phyloP scores from a whole-genome alignment of 495 filamentous ascomycete species.

The Hypoxylon crocopeplum region DNA sequence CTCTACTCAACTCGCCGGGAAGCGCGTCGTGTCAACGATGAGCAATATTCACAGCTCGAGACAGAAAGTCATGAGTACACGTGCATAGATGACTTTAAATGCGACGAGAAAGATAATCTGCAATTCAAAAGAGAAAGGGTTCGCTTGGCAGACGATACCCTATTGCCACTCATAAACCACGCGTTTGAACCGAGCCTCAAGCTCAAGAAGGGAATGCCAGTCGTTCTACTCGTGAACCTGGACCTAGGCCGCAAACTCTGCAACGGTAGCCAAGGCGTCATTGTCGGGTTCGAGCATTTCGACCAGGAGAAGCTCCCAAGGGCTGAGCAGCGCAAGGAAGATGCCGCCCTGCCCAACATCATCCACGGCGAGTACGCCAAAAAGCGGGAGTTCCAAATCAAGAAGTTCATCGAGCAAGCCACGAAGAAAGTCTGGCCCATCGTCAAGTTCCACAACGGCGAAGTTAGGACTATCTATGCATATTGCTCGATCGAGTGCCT shows the following conservation, averaged over 20 bases:
- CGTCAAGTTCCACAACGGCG: slow-evolving; percentile 69
- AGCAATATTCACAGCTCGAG: slow-evolving; percentile 47
- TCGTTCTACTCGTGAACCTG: slow-evolving; percentile 95
- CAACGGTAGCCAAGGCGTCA: slow-evolving; percentile 87
- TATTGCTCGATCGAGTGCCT: slow-evolving; percentile 56
- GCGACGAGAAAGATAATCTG: slow-evolving; percentile 63
- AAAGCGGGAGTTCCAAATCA: slow-evolving; percentile 48
- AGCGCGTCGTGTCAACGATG: slow-evolving; percentile 49
- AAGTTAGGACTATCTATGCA: slow-evolving; percentile 49
- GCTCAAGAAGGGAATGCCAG: slow-evolving; percentile 86
- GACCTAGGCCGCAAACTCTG: slow-evolving; percentile 74
- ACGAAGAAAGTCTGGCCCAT: slow-evolving; percentile 67
- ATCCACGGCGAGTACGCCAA: slow-evolving; percentile 47
- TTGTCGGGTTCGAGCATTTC: slow-evolving; percentile 76
- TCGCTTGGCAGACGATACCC: neutral
- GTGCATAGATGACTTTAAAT: slow-evolving; percentile 72
- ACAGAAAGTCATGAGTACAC: slow-evolving; percentile 61
- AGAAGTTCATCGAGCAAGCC: slow-evolving; percentile 37
- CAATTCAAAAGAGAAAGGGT: slow-evolving; percentile 64
- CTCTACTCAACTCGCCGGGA: slow-evolving; percentile 53
- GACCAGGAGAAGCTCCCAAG: slow-evolving; percentile 63
- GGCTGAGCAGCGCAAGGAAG: slow-evolving; percentile 18
- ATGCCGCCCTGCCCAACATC: slow-evolving; percentile 14
- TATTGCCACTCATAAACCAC: slow-evolving; percentile 52
- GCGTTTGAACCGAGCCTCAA: slow-evolving; percentile 55